Evolutionary conservation across 1,284 basidiomycete genomes (phyloP), one percentile per base, ranked within the genome.

Genomic region (Fomes fomentarius): DNA sequence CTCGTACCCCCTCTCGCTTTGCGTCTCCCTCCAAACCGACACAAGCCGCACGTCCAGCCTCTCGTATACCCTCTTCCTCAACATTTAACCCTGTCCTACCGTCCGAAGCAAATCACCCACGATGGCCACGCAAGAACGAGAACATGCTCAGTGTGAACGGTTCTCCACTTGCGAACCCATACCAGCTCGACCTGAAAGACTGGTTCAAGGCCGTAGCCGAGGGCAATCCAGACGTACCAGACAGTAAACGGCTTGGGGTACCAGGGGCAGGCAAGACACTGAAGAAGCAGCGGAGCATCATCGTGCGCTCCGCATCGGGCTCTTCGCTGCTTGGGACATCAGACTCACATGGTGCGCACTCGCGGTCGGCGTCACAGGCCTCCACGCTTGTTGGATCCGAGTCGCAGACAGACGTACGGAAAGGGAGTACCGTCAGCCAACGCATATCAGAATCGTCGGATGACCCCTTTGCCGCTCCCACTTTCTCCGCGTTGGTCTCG

Each of bases 111-210:
- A 74, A 75, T 25, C 89, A 83, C 61, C 87, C 87, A 0, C 72
- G 75, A 17, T 71, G 71, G 66, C 86, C 88, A 8, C 80, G 85
- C 45, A 80, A 77, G 61, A 82, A 89, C 58, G 89, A 91, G 68
- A 82, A 74, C 60, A 81, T 91, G 80, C 76, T 91, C 45, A 89
- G 86, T 63, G 70, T 87, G 19, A 91, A 92, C 55, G 89, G 89
- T 4, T 89, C 87, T 1, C 90, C 89, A 0, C 75, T 91, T 9
- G 81, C 85, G 8, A 90, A 91, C 65, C 89, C 89, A 0, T 85
- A 85, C 62, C 75, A 82, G 51, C 78, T 85, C 77, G 83, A 79
- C 76, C 68, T 70, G 66, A 28, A 72, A 41, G 60, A 63, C 41
- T 65, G 66, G 65, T 56, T 68, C 55, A 57, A 73, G 11, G 68